These are phyloP conservation scores for Rhizopogon salebrosus DNA, from an alignment of 768 basidiomycete species.

Conservation along the genomic window DNA sequence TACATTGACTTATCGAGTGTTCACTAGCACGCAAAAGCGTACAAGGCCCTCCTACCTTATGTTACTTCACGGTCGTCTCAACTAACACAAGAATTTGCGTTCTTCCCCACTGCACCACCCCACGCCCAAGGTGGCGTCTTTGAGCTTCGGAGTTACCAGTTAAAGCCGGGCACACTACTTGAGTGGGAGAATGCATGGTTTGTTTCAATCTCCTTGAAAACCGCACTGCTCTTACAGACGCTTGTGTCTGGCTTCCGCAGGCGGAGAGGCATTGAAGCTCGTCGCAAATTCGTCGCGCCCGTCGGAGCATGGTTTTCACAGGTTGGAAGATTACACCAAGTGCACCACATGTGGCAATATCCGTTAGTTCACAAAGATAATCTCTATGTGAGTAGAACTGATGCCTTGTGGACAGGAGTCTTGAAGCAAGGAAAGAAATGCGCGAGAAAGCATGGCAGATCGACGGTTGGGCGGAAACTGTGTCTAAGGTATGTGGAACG, in stretches of 20 bases:
- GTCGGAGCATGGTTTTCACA: slow-evolving; percentile 93
- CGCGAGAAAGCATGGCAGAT: slow-evolving; percentile 91
- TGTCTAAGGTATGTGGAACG: slow-evolving; percentile 61
- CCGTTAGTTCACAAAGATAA: slow-evolving; percentile 46
- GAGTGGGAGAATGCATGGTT: slow-evolving; percentile 97
- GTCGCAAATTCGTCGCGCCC: slow-evolving; percentile 79
- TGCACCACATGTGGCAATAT: slow-evolving; percentile 98
- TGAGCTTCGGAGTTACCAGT: slow-evolving; percentile 84
- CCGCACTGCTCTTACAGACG: slow-evolving; percentile 3
- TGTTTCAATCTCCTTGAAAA: slow-evolving; percentile 9
- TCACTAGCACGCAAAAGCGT: slow-evolving; percentile 60
- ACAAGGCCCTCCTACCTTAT: slow-evolving; percentile 72
- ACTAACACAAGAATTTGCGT: slow-evolving; percentile 90
- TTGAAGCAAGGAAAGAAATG: slow-evolving; percentile 76
- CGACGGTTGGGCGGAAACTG: slow-evolving; percentile 94
- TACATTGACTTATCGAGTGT: background rate
- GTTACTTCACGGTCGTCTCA: slow-evolving; percentile 70
- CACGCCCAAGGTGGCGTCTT: slow-evolving; percentile 86
- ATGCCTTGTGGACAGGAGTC: slow-evolving; percentile 39
- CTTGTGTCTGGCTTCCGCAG: slow-evolving; percentile 32
- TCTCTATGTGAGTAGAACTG: slow-evolving; percentile 2
- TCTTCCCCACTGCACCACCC: slow-evolving; percentile 88
- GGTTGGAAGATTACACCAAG: slow-evolving; percentile 77
- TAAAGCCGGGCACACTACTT: slow-evolving; percentile 83
- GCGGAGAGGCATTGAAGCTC: slow-evolving; percentile 92